phyloP scores from a whole-genome alignment of 2,329 filamentous ascomycete species.

The Fusarium sp. region DNA sequence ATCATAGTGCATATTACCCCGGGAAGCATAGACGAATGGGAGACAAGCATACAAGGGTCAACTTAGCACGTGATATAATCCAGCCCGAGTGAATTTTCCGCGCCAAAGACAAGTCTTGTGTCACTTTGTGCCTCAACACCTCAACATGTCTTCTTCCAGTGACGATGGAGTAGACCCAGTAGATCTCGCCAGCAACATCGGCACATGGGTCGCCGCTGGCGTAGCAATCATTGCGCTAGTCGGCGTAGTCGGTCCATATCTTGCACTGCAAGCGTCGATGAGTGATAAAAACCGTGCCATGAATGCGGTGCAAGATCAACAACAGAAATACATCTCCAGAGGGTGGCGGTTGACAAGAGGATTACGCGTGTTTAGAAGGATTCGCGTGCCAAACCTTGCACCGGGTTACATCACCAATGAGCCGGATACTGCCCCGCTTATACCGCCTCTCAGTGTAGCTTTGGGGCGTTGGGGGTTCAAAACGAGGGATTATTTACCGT shows the following conservation, averaged over 20 bases:
- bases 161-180: neutral
- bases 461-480: neutral
- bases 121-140: accelerated
- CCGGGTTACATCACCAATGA: neutral
- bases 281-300: neutral
- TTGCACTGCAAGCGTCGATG: neutral
- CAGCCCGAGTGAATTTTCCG: neutral
- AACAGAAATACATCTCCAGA: neutral
- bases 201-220: neutral
- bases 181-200: neutral
- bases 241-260: neutral
- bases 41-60: neutral
- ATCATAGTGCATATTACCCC: neutral
- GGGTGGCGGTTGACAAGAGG: neutral
- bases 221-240: neutral
- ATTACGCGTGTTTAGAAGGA: neutral
- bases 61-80: neutral
- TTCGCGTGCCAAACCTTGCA: neutral
- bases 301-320: neutral
- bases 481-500: neutral
- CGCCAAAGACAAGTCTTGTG: no score
- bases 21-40: neutral
- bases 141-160: neutral
- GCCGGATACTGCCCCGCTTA: neutral
- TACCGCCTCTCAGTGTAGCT: neutral